Evolutionary conservation across 257 asterid genomes (phyloP).

Genomic region (Solanum bulbocastanum): DNA sequence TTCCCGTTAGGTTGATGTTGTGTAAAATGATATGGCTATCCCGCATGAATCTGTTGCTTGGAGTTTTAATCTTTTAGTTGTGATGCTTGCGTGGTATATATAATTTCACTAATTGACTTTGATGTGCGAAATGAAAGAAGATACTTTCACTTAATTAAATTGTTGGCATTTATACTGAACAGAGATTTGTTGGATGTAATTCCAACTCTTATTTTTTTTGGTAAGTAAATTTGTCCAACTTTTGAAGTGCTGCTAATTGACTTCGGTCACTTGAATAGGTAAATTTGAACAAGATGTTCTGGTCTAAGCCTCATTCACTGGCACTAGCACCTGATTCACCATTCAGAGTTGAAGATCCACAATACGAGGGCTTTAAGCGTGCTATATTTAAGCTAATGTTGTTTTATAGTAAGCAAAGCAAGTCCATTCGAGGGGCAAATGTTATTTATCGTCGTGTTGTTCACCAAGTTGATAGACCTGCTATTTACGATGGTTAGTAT

Average conservation of each 20-base stretch:
- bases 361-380: slow-evolving; percentile 52
- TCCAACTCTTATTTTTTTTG: background rate
- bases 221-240: background rate
- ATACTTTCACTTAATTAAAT: background rate
- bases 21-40: background rate
- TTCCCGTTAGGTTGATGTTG: background rate
- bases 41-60: background rate
- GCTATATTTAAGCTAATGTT: slow-evolving; percentile 55
- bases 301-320: slow-evolving; percentile 84
- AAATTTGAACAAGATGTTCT: slow-evolving; percentile 77
- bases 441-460: slow-evolving; percentile 58
- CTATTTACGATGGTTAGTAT: slow-evolving; percentile 68
- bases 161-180: background rate
- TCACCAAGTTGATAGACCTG: slow-evolving; percentile 76
- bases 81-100: background rate
- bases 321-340: slow-evolving; percentile 70
- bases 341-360: slow-evolving; percentile 56
- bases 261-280: slow-evolving; percentile 28
- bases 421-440: slow-evolving; percentile 73
- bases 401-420: slow-evolving; percentile 89
- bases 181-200: background rate
- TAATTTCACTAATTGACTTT: background rate
- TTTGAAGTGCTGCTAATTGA: background rate
- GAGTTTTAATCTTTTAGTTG: background rate
- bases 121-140: background rate